These are phyloP conservation scores for Rutstroemia sp. DNA, from an alignment of 2,329 filamentous ascomycete genomes.

Conservation along the genomic window DNA sequence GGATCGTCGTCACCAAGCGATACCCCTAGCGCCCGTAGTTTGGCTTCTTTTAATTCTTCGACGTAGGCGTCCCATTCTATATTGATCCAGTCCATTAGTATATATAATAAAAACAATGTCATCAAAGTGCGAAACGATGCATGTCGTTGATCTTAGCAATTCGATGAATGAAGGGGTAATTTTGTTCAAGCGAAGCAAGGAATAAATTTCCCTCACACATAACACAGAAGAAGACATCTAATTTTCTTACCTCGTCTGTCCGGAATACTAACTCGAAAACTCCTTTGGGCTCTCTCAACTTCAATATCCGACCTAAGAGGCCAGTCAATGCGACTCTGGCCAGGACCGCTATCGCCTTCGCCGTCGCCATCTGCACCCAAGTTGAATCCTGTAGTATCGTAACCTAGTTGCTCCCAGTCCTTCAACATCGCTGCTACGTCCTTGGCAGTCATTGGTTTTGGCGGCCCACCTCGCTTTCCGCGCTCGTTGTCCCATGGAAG, in stretches of 20 bases:
- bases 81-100: slow-evolving; percentile 11
- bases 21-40: slow-evolving; percentile 84
- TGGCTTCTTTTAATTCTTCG: slow-evolving; percentile 78
- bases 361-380: slow-evolving; percentile 37
- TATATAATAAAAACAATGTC: neutral
- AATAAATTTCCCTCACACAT: neutral
- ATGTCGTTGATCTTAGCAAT: slow-evolving; percentile 1
- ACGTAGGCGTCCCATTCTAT: slow-evolving; percentile 69
- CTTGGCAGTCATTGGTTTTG: slow-evolving; percentile 45
- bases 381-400: slow-evolving; percentile 62
- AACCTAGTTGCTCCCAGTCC: slow-evolving; percentile 63
- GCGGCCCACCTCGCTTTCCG: slow-evolving; percentile 47
- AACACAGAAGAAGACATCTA: neutral
- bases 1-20: slow-evolving; percentile 68
- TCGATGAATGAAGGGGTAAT: neutral
- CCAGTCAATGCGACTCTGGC: slow-evolving; percentile 62
- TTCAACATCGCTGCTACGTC: slow-evolving; percentile 56
- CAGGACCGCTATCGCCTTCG: slow-evolving; percentile 18
- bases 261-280: slow-evolving; percentile 60
- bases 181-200: neutral
- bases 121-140: neutral
- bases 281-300: slow-evolving; percentile 44
- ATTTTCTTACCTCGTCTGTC: slow-evolving; percentile 30
- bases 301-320: slow-evolving; percentile 53
- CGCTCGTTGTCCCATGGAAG: slow-evolving; percentile 61